A percentile compares a stretch with the other conserved stretches of the same genome.
phyloP scores from a whole-genome alignment of 2,329 filamentous ascomycete species.

The Setomelanomma holmii region DNA sequence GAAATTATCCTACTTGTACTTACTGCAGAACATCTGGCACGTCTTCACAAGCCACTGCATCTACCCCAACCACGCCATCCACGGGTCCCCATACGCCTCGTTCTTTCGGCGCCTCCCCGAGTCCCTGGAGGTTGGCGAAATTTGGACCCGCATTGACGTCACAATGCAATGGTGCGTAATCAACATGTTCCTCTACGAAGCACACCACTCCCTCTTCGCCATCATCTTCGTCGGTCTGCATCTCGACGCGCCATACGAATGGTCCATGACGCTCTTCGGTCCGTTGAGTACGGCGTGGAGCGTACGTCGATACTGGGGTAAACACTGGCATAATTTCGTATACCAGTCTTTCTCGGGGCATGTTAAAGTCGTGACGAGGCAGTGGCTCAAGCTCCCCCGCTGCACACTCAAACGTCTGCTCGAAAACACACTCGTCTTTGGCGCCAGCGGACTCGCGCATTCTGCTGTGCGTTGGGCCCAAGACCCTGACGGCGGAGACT shows the following conservation, averaged over 20 bases:
- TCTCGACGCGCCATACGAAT: constrained; percentile 14
- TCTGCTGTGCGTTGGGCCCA: constrained; percentile 16
- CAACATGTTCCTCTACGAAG: constrained; percentile 20
- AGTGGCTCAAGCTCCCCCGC: constrained; percentile 13
- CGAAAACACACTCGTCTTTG: constrained; percentile 29
- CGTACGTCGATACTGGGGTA: constrained; percentile 25
- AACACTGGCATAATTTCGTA: constrained; percentile 32
- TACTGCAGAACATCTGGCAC: not conserved
- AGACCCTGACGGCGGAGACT: constrained; percentile 7
- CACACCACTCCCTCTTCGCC: constrained; percentile 18
- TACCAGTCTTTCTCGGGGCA: constrained; percentile 20
- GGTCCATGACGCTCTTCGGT: constrained; percentile 19
- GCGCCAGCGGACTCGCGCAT: constrained; percentile 23
- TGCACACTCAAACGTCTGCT: constrained; percentile 9
- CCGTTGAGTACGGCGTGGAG: constrained; percentile 5
- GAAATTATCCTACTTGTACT: not conserved
- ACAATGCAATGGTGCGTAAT: constrained; percentile 16
- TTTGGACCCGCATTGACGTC: constrained; percentile 7
- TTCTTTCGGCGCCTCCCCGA: constrained; percentile 13
- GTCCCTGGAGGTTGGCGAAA: constrained; percentile 3
- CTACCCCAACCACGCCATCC: not conserved
- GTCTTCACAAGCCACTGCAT: not conserved
- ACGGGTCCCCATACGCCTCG: not conserved
- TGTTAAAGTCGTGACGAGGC: constrained; percentile 18
- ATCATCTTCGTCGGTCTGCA: constrained; percentile 14